A percentile compares a stretch with the other conserved stretches of the same genome.
Conservation (phyloP, 2,329 filamentous ascomycete species). For the Fusarium incarnatum region DNA sequence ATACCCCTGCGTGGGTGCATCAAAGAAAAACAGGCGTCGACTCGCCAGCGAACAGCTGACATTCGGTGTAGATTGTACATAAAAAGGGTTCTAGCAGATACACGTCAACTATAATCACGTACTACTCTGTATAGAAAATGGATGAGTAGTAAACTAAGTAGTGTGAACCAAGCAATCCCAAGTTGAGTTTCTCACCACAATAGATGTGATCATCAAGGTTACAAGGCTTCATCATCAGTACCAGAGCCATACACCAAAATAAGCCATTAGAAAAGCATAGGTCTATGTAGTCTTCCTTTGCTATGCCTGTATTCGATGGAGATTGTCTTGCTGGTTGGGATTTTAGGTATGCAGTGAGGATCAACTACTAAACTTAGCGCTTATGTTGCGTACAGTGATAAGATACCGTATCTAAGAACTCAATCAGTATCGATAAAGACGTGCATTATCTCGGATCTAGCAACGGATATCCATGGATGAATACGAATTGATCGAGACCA, state of each 20-base stretch:
- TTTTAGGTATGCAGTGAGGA: neutral
- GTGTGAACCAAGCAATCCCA: neutral
- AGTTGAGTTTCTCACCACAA: neutral
- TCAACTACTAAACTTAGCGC: neutral
- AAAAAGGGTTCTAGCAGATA: neutral
- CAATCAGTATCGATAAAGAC: neutral
- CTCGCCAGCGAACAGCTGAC: neutral
- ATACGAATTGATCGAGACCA: conserved; percentile 8
- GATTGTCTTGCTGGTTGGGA: neutral
- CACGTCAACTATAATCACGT: neutral
- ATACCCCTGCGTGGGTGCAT: neutral
- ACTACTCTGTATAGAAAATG: neutral
- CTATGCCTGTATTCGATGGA: neutral
- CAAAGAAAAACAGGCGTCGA: neutral
- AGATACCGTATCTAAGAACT: neutral
- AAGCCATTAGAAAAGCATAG: rapidly evolving
- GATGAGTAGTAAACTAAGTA: neutral
- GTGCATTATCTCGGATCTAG: conserved; percentile 10
- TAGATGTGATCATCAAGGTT: neutral
- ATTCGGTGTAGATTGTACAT: neutral
- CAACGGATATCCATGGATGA: neutral
- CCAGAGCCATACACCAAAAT: neutral
- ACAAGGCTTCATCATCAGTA: neutral
- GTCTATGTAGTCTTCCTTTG: neutral
- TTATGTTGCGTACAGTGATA: neutral